Base-by-base conservation (phyloP, 768 basidiomycete genomes). In the Coprinopsis marcescibilis region DNA sequence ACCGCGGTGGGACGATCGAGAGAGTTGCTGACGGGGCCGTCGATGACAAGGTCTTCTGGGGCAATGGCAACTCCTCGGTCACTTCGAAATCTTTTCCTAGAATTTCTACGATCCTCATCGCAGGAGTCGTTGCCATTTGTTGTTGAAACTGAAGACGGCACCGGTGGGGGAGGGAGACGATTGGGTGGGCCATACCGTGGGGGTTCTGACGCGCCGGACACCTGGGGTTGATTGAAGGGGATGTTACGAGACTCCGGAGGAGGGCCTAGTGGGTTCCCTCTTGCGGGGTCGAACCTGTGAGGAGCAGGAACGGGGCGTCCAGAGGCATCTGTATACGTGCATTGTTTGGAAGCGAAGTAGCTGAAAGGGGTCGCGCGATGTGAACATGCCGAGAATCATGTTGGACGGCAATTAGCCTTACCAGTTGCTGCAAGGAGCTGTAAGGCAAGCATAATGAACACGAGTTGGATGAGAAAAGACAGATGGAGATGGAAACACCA, bases 361-460 rank as follows among this genome's bases (percentile, higher is more conserved):
- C 86, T 89, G 59, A 24, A 46, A 51, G 40, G 29, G 49, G 46
- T 59, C 48, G 6, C 50, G 37, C 48, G 40, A 48, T 51, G 43
- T 19, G 13, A 48, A n/a, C 35, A 49, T 35, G 34, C 12, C 27
- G 49, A 43, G 27, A 24, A 43, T 24, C 17, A 41, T 51, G 46
- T 30, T 10, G 37, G 30, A 17, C 41, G 29, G 38, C 55, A 66
- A 52, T 20, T 49, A 46, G 33, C 54, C 68, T 53, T 47, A 86
- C 85, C 87, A 89, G 58, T 89, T 89, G 62, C 84, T 85, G 58
- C 87, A 89, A 4, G 85, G 85, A 8, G 83, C 83, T 85, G 63
- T 39, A 56, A 51, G 45, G 55, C 26, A 17, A 32, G 30, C 47
- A 34, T 50, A 53, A 55, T 43, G 45, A 15, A 26, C 36, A 43